Evolutionary conservation across 148 eudicot genomes (phyloP), one percentile per base, ranked within the genome.

Genomic region (Pharnaceum exiguum): DNA sequence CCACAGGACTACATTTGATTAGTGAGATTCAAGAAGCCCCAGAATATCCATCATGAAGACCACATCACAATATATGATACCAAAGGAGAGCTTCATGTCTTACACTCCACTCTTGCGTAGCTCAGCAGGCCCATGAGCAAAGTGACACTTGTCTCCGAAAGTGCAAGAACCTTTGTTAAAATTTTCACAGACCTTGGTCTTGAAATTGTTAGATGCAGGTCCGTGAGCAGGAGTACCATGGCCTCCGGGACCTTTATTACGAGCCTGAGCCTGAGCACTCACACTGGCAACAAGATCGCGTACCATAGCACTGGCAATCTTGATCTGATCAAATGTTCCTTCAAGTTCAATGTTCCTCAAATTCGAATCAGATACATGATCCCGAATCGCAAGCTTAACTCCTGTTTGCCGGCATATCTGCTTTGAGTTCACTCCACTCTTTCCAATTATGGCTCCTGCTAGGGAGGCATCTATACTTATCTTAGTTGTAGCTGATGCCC

Each of bases 281-380:
- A 83, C 50, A 17, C 39, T 84, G 24, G 69, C 70, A 17, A 88
- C 82, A 16, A 88, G 82, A 35, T 84, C 85, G 12, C 74, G 69
- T 2, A 87, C 95, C 95, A 87, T 81, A 4, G 63, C 73, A 68
- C 82, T 84, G 0, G 95, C 95, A 49, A 79, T 60, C 68, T 82
- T 73, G 60, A 87, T 87, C 80, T 84, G 95, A 48, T 87, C 95
- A 62, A 87, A 79, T 0, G 77, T 77, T 6, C 95, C 90, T 57
- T 87, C 87, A 6, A 84, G 88, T 61, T 84, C 95, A 32, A 87
- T 82, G 62, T 87, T 83, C 71, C 52, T 77, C 46, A 62, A 56
- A 15, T 62, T 72, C 0, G 90, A 71, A 40, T 87, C 84, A 0
- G 87, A 45, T 38, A 83, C 95, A 17, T 80, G 82, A 11, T 87